Evolutionary conservation across 2,329 filamentous ascomycete genomes (phyloP).

Genomic region (Epichloe sibirici): DNA sequence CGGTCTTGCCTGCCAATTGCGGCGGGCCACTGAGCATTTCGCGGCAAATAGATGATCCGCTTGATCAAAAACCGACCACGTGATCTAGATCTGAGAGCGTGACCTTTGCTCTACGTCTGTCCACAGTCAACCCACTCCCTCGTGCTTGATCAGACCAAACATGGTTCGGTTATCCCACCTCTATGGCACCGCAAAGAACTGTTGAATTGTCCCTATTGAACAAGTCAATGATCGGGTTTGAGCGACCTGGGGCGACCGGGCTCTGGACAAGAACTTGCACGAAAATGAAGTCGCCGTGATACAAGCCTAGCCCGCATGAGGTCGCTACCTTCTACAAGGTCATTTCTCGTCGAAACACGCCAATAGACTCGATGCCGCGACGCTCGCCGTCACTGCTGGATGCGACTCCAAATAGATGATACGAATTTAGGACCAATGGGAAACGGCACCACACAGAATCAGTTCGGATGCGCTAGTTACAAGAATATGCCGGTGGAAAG

Average conservation of each 20-base stretch:
- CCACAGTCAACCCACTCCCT: not conserved
- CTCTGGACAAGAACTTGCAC: not conserved
- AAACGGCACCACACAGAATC: not conserved
- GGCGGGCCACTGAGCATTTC: too few relatives aligned
- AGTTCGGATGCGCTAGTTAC: not conserved
- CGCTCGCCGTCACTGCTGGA: not conserved
- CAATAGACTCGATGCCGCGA: not conserved
- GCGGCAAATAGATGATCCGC: constrained; percentile 1
- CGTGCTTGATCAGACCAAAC: not conserved
- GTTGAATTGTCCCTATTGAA: not conserved
- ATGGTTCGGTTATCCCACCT: not conserved
- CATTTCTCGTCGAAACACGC: not conserved
- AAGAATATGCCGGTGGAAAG: not conserved
- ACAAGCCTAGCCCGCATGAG: not conserved
- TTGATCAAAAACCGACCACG: not conserved
- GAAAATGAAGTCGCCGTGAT: not conserved
- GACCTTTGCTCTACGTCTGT: not conserved
- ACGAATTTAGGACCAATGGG: not conserved
- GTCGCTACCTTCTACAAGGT: not conserved
- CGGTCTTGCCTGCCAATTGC: too few relatives aligned
- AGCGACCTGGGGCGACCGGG: not conserved
- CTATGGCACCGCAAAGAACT: not conserved
- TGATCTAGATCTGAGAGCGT: not conserved
- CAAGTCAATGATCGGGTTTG: not conserved
- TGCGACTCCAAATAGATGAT: not conserved